Evolutionary conservation across 192 early-diverging fungal species (phyloP), one percentile per base, ranked within the genome.

Genomic region (Umbelopsis ramanniana): DNA sequence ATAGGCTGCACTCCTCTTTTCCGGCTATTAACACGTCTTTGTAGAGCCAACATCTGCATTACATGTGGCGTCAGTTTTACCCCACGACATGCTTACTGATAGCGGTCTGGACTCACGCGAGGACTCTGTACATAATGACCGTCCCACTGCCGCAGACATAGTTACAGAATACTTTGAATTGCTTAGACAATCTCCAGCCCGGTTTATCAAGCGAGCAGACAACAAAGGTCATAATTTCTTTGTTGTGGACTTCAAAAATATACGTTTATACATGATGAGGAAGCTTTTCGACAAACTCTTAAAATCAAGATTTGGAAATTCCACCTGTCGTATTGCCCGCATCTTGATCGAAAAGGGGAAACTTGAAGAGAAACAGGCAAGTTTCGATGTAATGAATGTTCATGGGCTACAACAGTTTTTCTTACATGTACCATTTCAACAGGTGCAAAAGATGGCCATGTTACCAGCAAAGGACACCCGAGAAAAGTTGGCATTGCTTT

Each of bases 301-400:
- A 4, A 71, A 83, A 43, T 83, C 90, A 50, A 82, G 85, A 55
- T 90, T 87, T 70, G 91, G 91, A 48, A 71, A 82, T 8, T 74
- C 84, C 5, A 85, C 87, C 45, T 79, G 85, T 24, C 86, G 92
- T 50, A 84, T 92, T 43, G 72, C 90, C 53, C 82, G 90, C 47
- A 84, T 92, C 67, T 71, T 94, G 80, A 79, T 84, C 71, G 88
- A 89, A 50, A 91, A 89, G 76, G 88, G 89, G 19, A 92, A 92
- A 77, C 81, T 94, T 66, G 92, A 94, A 76, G 92, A 94, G 69
- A 89, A 90, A 68, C 69, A 82, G 46, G 74, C 71, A 22, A 26
- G 75, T 52, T n/a, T 14, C 43, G 22, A 43, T 74, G 8, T 10
- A 10, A 26, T 50, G 2, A 22, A 19, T 45, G 12, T 1, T 37